Percentiles rank a stretch among this genome's conserved stretches.
Evolutionary conservation across 2,329 filamentous ascomycete species (phyloP).

Genomic region (Peltaster fructicola): DNA sequence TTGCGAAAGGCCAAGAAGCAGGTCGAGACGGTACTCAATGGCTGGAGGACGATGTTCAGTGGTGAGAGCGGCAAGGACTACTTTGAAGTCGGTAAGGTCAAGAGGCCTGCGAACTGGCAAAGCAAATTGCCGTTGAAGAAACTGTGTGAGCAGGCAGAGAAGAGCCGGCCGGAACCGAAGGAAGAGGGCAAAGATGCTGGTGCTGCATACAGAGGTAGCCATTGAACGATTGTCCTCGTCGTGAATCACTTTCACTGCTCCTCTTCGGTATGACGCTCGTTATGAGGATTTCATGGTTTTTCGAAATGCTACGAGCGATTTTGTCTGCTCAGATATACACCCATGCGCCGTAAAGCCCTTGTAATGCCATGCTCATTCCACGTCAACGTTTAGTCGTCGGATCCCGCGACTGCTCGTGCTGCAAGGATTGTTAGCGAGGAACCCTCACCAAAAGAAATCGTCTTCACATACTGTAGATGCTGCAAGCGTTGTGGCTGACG

Average conservation of each 20-base stretch:
- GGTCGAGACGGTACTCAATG: slow-evolving; percentile 49
- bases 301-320: too few species aligned
- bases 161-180: slow-evolving; percentile 36
- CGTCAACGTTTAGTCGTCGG: too few species aligned
- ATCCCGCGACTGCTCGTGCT: slow-evolving; percentile 5
- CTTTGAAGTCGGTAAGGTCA: slow-evolving; percentile 57
- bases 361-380: too few species aligned
- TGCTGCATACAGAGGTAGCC: slow-evolving; percentile 5
- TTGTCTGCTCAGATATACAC: too few species aligned
- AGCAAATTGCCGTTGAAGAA: slow-evolving; percentile 29
- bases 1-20: slow-evolving; percentile 42
- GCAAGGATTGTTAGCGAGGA: too few species aligned
- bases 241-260: too few species aligned
- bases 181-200: slow-evolving; percentile 7
- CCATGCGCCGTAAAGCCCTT: too few species aligned
- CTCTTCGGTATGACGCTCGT: too few species aligned
- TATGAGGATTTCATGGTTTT: too few species aligned
- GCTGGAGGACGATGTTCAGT: slow-evolving; percentile 71
- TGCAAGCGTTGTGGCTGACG: slow-evolving; percentile 89
- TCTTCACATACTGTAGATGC: slow-evolving; percentile 94
- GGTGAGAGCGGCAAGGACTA: slow-evolving; percentile 59
- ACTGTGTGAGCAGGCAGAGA: slow-evolving; percentile 40
- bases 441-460: too few species aligned
- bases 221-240: too few species aligned
- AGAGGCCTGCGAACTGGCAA: slow-evolving; percentile 43